These are phyloP conservation scores for Carex cristatella DNA, from an alignment of 176 grass and related monocot genomes.

Conservation along the genomic window DNA sequence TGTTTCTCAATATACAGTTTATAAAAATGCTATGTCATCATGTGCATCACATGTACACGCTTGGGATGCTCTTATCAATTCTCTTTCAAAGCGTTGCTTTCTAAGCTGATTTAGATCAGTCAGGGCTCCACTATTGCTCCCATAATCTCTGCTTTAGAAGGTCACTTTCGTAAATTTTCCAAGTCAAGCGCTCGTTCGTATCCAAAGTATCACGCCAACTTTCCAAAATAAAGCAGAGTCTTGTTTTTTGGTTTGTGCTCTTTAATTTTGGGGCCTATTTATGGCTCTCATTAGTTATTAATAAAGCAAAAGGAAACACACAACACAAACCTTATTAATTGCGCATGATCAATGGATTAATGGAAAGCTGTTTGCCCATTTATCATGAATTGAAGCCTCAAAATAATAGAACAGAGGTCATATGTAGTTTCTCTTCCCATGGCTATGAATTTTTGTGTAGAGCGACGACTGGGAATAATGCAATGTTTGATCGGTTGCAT, in stretches of 20 bases:
- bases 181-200: background rate
- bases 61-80: background rate
- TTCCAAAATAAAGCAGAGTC: slow-evolving; percentile 24
- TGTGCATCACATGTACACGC: background rate
- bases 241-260: background rate
- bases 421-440: slow-evolving; percentile 34
- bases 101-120: slow-evolving; percentile 14
- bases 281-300: slow-evolving; percentile 9
- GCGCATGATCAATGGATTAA: slow-evolving; percentile 32
- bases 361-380: slow-evolving; percentile 1
- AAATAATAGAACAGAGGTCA: background rate
- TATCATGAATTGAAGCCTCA: background rate
- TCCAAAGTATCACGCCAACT: slow-evolving; percentile 20
- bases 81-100: background rate
- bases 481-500: slow-evolving; percentile 35
- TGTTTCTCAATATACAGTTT: no score
- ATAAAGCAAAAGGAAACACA: slow-evolving; percentile 25
- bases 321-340: background rate
- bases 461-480: background rate
- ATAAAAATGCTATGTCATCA: background rate
- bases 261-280: background rate
- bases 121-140: slow-evolving; percentile 8
- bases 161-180: background rate
- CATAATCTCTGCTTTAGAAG: slow-evolving; percentile 20
- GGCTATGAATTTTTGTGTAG: slow-evolving; percentile 14